Percentiles rank a stretch among this genome's conserved stretches.
These are phyloP conservation scores for Puccinia horiana DNA, from an alignment of 1,284 basidiomycete species.

Conservation along the genomic window DNA sequence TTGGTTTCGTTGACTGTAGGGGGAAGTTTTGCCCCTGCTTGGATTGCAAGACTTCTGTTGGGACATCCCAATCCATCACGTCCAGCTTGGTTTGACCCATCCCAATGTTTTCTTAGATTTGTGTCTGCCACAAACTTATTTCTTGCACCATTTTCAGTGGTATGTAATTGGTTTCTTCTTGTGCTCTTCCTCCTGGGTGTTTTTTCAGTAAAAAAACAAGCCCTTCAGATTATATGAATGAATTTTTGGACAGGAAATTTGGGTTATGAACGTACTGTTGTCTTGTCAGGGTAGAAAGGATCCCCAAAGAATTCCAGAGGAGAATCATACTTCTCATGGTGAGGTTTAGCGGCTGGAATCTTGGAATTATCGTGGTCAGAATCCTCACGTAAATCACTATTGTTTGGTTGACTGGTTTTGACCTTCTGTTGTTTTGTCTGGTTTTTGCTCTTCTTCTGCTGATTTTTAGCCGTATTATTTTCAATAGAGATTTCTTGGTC, in stretches of 20 bases:
- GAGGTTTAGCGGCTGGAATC: background rate
- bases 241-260: background rate
- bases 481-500: background rate
- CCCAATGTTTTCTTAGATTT: background rate
- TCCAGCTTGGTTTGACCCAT: conserved; percentile 30
- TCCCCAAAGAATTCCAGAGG: conserved; percentile 30
- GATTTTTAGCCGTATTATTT: background rate
- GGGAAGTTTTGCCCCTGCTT: conserved; percentile 4
- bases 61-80: conserved; percentile 23
- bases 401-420: background rate
- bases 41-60: conserved; percentile 16
- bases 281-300: no score
- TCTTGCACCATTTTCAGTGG: conserved; percentile 26
- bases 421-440: background rate
- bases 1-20: conserved; percentile 18
- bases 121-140: conserved; percentile 21
- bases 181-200: conserved; percentile 4
- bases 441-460: background rate
- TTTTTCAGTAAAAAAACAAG: background rate
- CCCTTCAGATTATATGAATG: background rate
- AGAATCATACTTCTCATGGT: conserved; percentile 14
- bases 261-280: background rate
- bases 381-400: conserved; percentile 16
- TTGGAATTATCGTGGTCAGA: conserved; percentile 2
- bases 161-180: conserved; percentile 25